phyloP scores from a whole-genome alignment of 371 early-diverging fungal species.

The Gilbertella persicaria region DNA sequence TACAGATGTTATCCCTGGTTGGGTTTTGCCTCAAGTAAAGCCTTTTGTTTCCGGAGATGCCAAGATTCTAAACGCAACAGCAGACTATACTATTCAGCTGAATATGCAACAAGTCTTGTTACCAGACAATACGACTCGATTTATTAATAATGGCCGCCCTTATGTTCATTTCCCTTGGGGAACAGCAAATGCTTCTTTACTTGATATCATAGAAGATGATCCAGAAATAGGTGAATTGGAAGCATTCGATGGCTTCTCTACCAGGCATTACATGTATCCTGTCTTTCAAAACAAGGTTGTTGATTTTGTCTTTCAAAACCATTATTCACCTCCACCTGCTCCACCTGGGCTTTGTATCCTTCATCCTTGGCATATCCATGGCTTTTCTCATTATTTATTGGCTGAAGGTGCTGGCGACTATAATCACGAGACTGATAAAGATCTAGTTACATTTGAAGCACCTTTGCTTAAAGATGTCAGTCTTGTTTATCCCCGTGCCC shows the following conservation, averaged over 20 bases:
- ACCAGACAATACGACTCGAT: conserved; percentile 24
- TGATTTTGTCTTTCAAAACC: conserved; percentile 41
- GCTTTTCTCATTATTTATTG: conserved; percentile 38
- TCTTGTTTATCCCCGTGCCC: conserved; percentile 24
- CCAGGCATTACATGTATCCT: conserved; percentile 27
- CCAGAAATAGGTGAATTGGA: neutral
- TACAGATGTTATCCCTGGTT: neutral
- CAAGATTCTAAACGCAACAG: neutral
- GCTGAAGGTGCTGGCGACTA: conserved; percentile 39
- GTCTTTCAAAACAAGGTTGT: conserved; percentile 24
- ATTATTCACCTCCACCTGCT: neutral
- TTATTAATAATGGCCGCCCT: conserved; percentile 17
- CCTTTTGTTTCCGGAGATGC: neutral
- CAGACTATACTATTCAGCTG: conserved; percentile 27
- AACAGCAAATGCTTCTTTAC: conserved; percentile 4
- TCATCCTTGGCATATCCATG: conserved; percentile 51
- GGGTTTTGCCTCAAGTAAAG: conserved; percentile 7
- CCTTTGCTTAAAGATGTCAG: conserved; percentile 37
- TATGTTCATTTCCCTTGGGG: conserved; percentile 18
- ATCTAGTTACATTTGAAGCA: conserved; percentile 23
- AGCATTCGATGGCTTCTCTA: conserved; percentile 26
- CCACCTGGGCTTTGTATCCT: conserved; percentile 20
- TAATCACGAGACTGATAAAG: conserved; percentile 20
- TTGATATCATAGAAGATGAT: conserved; percentile 2
- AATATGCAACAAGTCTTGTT: conserved; percentile 1